Percentiles rank a stretch among this genome's conserved stretches.
Conservation (phyloP, 768 basidiomycete genomes). For the Psilocybe cubensis region DNA sequence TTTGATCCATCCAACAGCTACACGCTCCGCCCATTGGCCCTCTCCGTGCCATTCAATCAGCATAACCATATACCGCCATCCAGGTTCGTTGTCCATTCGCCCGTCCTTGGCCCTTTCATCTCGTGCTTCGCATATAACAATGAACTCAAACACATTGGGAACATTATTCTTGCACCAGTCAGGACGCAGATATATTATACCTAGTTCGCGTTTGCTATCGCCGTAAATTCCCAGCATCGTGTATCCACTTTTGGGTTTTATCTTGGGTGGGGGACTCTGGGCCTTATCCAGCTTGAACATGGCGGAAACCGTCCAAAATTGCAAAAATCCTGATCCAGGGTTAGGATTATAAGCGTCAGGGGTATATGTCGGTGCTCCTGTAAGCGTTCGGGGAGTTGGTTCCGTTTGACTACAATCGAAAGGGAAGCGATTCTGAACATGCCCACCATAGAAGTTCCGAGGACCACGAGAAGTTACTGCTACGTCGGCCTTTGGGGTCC, state of each 20-base stretch:
- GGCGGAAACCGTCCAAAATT: conserved; percentile 14
- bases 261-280: background rate
- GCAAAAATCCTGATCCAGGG: conserved; percentile 12
- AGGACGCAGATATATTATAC: conserved; percentile 1
- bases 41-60: conserved; percentile 15
- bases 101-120: conserved; percentile 4
- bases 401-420: conserved; percentile 9
- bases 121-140: conserved; percentile 15
- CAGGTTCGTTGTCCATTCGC: conserved; percentile 6
- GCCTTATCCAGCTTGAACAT: conserved; percentile 1
- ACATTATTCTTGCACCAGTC: conserved; percentile 10
- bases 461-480: background rate
- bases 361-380: conserved; percentile 4
- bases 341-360: conserved; percentile 8
- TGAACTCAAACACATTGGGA: conserved; percentile 9
- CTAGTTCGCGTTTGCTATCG: conserved; percentile 4
- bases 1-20: conserved; percentile 10
- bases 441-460: conserved; percentile 7
- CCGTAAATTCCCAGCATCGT: background rate
- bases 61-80: conserved; percentile 14
- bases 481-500: background rate
- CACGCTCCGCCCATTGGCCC: conserved; percentile 13
- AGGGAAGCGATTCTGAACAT: conserved; percentile 11
- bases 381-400: conserved; percentile 6
- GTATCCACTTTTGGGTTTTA: background rate